Conservation (phyloP, 139 green algal species). For the Micromonas pusilla region DNA sequence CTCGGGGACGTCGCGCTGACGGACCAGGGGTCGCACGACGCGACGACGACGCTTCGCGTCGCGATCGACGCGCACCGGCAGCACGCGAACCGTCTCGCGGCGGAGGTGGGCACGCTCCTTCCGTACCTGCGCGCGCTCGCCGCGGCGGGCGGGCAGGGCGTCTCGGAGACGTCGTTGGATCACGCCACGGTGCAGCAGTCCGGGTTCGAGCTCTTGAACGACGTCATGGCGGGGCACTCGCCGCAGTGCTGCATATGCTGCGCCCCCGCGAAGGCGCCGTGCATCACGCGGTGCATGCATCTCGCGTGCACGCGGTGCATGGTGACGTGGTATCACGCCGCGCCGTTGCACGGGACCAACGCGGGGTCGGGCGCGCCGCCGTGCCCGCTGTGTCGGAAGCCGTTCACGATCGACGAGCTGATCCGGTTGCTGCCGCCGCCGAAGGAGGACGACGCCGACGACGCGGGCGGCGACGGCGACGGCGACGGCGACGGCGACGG, state of each 20-base stretch:
- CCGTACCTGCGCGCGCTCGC: not conserved
- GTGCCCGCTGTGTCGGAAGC: conserved; percentile 17
- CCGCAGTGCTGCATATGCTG: conserved; percentile 12
- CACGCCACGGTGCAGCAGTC: not conserved
- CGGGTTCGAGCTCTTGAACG: conserved; percentile 3
- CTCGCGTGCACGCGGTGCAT: conserved; percentile 1
- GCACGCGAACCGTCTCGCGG: not conserved
- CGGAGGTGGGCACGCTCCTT: not conserved
- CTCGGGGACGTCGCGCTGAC: not conserved
- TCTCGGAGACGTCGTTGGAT: not conserved
- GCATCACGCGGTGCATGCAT: conserved; percentile 12
- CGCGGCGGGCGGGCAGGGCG: not conserved
- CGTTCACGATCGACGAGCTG: not conserved
- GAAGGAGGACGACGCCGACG: not conserved
- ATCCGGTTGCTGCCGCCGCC: not conserved
- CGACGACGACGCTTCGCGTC: not conserved
- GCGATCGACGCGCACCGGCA: not conserved
- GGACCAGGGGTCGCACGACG: not conserved
- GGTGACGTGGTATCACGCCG: not conserved
- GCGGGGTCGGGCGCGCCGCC: not conserved
- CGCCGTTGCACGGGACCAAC: not conserved
- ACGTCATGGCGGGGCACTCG: not conserved
- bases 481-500: not conserved
- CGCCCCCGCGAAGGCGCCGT: not conserved
- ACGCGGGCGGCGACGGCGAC: not conserved